These are phyloP conservation scores for Zygnema circumcarinatum DNA, from an alignment of 139 green algal species.

Conservation along the genomic window DNA sequence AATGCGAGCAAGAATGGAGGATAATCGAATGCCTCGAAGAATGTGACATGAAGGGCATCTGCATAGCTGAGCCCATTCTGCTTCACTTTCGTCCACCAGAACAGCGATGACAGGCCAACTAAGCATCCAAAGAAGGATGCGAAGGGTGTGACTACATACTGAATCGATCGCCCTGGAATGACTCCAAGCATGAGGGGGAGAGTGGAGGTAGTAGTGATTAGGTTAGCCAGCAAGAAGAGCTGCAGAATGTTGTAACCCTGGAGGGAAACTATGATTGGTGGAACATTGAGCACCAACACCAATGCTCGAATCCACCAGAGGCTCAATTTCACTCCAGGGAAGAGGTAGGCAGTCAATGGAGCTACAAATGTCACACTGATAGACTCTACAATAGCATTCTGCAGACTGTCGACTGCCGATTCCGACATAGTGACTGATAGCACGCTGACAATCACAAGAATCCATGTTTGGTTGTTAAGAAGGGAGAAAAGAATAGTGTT, in stretches of 20 bases:
- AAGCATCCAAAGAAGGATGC: conserved; percentile 22
- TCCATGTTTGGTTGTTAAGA: conserved; percentile 62
- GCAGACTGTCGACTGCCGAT: conserved; percentile 70
- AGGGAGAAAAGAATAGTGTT: conserved; percentile 60
- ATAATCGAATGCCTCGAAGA: conserved; percentile 63
- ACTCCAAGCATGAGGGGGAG: conserved; percentile 72
- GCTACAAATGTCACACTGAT: conserved; percentile 62
- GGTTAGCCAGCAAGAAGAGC: conserved; percentile 85
- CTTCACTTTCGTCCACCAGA: conserved; percentile 25
- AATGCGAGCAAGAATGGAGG: conserved; percentile 64
- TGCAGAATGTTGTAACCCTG: conserved; percentile 70
- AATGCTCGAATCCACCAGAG: conserved; percentile 63
- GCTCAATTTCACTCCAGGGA: not conserved
- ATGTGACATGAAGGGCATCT: conserved; percentile 14
- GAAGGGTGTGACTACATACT: conserved; percentile 40
- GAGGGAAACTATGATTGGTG: conserved; percentile 69
- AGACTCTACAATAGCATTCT: conserved; percentile 66
- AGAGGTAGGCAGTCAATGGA: conserved; percentile 17
- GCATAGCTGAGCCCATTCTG: not conserved
- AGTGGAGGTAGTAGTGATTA: conserved; percentile 73
- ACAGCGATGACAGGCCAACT: conserved; percentile 25
- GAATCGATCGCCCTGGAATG: not conserved
- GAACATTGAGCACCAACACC: conserved; percentile 79
- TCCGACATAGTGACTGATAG: conserved; percentile 79
- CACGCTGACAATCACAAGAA: conserved; percentile 70